A percentile compares a stretch with the other conserved stretches of the same genome.
Conservation (phyloP, 2,329 filamentous ascomycete genomes). For the Endothia cerciana region DNA sequence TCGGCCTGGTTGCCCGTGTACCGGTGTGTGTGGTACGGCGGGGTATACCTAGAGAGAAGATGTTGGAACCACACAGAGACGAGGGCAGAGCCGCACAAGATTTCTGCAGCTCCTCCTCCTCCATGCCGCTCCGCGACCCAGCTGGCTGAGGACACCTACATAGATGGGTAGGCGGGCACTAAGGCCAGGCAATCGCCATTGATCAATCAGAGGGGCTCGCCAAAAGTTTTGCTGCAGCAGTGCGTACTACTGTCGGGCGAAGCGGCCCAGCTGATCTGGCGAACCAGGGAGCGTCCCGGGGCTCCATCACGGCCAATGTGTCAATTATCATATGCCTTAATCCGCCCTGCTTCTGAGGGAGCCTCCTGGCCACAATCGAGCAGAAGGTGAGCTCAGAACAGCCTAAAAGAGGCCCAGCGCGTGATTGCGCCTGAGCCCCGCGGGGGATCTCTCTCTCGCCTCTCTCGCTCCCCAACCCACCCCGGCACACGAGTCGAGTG, state of each 20-base stretch:
- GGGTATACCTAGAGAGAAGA: conserved; percentile 3
- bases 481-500: too few relatives aligned
- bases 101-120: conserved; percentile 7
- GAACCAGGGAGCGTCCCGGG: conserved; percentile 22
- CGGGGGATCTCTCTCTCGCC: background rate
- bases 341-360: conserved; percentile 25
- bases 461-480: background rate
- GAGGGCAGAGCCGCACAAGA: conserved; percentile 21
- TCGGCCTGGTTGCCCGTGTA: conserved; percentile 18
- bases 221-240: conserved; percentile 16
- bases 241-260: conserved; percentile 13
- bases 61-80: conserved; percentile 17
- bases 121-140: background rate
- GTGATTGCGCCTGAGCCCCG: conserved; percentile 17
- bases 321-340: conserved; percentile 16
- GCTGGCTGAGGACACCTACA: conserved; percentile 9
- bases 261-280: conserved; percentile 10
- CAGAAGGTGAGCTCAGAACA: conserved; percentile 3
- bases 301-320: conserved; percentile 17
- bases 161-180: conserved; percentile 15
- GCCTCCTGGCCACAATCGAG: conserved; percentile 17
- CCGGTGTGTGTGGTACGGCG: conserved; percentile 3
- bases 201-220: conserved; percentile 28
- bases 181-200: conserved; percentile 20
- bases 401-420: conserved; percentile 9